Evolutionary conservation across 306 rosid genomes (phyloP).

Genomic region (Ceratonia siliqua): DNA sequence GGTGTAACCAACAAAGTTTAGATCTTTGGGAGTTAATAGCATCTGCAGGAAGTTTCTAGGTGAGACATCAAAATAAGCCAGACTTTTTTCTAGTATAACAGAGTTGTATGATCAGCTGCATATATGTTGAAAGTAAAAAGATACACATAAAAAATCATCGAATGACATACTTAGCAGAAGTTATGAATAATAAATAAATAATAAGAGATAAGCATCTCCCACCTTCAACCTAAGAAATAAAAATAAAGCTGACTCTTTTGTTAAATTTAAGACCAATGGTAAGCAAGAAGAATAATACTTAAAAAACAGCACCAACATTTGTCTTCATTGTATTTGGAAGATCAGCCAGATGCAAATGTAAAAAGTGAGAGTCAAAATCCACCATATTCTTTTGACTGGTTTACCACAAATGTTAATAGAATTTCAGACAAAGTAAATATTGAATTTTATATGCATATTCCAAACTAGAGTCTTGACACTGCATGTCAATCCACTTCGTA

Average conservation of each 20-base stretch:
- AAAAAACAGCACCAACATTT: slow-evolving; percentile 3
- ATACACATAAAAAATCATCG: background rate
- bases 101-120: background rate
- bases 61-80: slow-evolving; percentile 23
- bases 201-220: too few species aligned
- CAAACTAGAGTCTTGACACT: background rate
- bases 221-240: background rate
- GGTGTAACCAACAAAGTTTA: slow-evolving; percentile 93
- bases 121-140: background rate
- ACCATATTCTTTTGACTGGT: background rate
- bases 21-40: slow-evolving; percentile 90
- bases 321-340: background rate
- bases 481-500: too few species aligned
- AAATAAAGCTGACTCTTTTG: slow-evolving; percentile 9
- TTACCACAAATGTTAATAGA: background rate
- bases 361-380: background rate
- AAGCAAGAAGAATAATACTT: slow-evolving; percentile 3
- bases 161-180: slow-evolving; percentile 18
- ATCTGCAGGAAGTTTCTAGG: slow-evolving; percentile 66
- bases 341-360: background rate
- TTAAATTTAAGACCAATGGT: background rate
- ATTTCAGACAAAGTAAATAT: background rate
- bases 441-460: background rate
- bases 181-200: too few species aligned
- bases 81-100: slow-evolving; percentile 21